Evolutionary conservation across 1,139 yeast genomes (phyloP).

Genomic region (Yamadazyma trypodendri): DNA sequence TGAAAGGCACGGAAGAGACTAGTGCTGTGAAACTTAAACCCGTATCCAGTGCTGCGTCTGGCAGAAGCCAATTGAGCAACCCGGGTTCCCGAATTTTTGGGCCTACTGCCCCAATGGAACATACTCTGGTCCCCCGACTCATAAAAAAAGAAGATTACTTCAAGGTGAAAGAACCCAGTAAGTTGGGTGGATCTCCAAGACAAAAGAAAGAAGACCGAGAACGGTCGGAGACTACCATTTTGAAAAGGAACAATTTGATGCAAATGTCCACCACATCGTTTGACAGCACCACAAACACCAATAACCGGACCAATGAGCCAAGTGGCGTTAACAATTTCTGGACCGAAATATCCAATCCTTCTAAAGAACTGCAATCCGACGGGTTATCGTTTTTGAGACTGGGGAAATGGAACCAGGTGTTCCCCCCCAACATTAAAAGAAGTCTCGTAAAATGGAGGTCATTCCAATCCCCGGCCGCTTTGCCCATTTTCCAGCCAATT

Average conservation of each 20-base stretch:
- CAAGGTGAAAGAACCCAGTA: slow-evolving; percentile 12
- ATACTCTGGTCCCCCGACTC: slow-evolving; percentile 8
- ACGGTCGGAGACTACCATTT: slow-evolving; percentile 7
- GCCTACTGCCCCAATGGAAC: slow-evolving; percentile 1
- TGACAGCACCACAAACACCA: slow-evolving; percentile 4
- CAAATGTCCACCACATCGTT: slow-evolving; percentile 10
- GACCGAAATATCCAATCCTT: slow-evolving; percentile 70
- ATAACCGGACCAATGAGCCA: slow-evolving; percentile 10
- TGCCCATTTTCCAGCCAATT: slow-evolving; percentile 76
- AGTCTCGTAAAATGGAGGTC: slow-evolving; percentile 88
- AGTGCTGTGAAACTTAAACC: slow-evolving; percentile 10
- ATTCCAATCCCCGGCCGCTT: slow-evolving; percentile 85
- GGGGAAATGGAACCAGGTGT: slow-evolving; percentile 83
- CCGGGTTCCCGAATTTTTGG: slow-evolving; percentile 1
- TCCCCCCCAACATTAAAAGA: slow-evolving; percentile 66
- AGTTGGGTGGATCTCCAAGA: slow-evolving; percentile 4
- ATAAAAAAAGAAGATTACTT: slow-evolving; percentile 15
- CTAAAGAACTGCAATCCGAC: slow-evolving; percentile 53
- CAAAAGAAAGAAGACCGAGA: slow-evolving; percentile 6
- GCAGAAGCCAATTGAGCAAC: slow-evolving; percentile 6
- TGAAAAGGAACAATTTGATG: slow-evolving; percentile 8
- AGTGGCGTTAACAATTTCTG: slow-evolving; percentile 49
- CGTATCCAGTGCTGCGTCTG: slow-evolving; percentile 9
- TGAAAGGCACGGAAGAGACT: slow-evolving; percentile 34
- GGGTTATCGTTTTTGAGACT: slow-evolving; percentile 36